These are phyloP conservation scores for Amphichorda felina DNA, from an alignment of 2,329 filamentous ascomycete genomes.

Conservation along the genomic window DNA sequence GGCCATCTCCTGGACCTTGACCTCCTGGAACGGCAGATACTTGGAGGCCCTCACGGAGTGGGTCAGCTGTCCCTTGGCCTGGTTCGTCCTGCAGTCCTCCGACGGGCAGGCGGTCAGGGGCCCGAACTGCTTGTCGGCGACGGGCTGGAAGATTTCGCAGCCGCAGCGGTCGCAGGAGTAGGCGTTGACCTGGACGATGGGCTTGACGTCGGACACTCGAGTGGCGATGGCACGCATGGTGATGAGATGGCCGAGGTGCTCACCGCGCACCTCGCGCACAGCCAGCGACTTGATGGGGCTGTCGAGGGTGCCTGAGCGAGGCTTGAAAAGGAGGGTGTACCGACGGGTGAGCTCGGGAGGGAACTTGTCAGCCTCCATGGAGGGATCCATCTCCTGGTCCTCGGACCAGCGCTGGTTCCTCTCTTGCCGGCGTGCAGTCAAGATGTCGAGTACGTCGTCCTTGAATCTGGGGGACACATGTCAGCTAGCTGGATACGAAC, in stretches of 20 bases:
- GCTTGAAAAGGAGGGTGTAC: constrained; percentile 95
- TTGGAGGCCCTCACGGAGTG: constrained; percentile 94
- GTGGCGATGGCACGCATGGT: constrained; percentile 91
- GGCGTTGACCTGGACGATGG: constrained; percentile 91
- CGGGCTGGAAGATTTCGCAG: constrained; percentile 93
- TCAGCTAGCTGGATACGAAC: background rate
- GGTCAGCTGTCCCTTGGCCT: constrained; percentile 86
- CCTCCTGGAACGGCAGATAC: constrained; percentile 93
- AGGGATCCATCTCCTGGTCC: constrained; percentile 55
- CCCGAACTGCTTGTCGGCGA: constrained; percentile 82
- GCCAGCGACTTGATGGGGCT: constrained; percentile 57
- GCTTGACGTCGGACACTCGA: constrained; percentile 94
- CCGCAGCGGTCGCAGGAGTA: constrained; percentile 97
- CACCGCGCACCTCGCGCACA: constrained; percentile 86
- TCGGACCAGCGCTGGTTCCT: constrained; percentile 68
- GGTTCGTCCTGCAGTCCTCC: constrained; percentile 78
- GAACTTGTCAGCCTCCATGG: constrained; percentile 64
- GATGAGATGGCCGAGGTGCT: constrained; percentile 86
- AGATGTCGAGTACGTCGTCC: constrained; percentile 91
- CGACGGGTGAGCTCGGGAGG: constrained; percentile 84
- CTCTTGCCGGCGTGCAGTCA: constrained; percentile 83
- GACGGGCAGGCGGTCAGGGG: constrained; percentile 83
- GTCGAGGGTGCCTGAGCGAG: constrained; percentile 60
- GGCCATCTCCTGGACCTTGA: constrained; percentile 98
- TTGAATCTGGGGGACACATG: constrained; percentile 61